Evolutionary conservation across 495 filamentous ascomycete species (phyloP).

Genomic region (Penicillium canescens): DNA sequence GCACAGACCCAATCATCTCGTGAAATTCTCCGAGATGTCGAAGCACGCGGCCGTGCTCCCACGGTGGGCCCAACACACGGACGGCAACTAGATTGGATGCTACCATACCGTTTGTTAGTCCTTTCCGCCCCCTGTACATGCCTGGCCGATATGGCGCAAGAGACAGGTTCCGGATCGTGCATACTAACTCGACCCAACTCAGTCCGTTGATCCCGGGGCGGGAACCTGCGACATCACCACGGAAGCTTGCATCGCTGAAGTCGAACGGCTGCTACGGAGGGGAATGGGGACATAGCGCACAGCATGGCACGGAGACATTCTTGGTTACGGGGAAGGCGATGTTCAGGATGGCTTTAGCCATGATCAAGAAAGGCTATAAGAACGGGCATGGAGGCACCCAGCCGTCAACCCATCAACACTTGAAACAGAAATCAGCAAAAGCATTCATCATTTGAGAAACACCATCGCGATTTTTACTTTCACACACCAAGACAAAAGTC

Average conservation of each 20-base stretch:
- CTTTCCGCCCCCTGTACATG: too few species aligned
- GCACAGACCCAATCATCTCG: background rate
- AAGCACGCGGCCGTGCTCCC: background rate
- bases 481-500: background rate
- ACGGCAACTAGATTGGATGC: too few species aligned
- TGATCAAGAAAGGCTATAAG: background rate
- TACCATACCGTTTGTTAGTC: too few species aligned
- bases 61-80: too few species aligned
- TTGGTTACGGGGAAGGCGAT: background rate
- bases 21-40: background rate
- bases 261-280: too few species aligned
- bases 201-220: too few species aligned
- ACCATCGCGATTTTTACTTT: background rate
- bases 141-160: too few species aligned
- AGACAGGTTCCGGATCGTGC: background rate
- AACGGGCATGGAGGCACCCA: background rate
- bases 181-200: background rate
- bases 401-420: background rate
- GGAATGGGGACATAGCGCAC: background rate
- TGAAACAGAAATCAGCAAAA: background rate
- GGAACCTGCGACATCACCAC: too few species aligned
- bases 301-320: background rate
- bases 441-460: background rate
- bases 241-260: too few species aligned
- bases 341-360: background rate